A percentile compares a stretch with the other conserved stretches of the same genome.
These are phyloP conservation scores for Cylindricascospora bacillispora DNA, from an alignment of 1,139 yeast genomes.

Conservation along the genomic window DNA sequence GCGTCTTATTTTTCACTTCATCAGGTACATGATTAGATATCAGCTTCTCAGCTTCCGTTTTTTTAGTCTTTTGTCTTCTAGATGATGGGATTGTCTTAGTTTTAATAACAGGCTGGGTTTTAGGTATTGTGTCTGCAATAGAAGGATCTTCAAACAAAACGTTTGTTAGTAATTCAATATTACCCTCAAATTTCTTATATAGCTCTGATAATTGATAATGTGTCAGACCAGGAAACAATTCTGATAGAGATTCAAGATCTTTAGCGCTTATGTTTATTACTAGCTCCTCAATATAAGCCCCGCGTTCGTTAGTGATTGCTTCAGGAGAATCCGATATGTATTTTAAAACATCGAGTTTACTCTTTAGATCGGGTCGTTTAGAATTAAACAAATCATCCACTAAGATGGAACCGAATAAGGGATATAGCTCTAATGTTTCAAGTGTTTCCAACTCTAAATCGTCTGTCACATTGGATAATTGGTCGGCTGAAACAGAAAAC, in stretches of 20 bases:
- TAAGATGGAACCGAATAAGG: conserved; percentile 42
- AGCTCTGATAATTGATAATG: conserved; percentile 34
- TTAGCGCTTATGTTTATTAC: conserved; percentile 20
- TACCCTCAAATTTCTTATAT: conserved; percentile 35
- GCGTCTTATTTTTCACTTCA: conserved; percentile 40
- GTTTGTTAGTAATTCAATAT: conserved; percentile 49
- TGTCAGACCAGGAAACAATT: conserved; percentile 47
- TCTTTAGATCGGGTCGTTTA: conserved; percentile 28
- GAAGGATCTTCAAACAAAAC: conserved; percentile 42
- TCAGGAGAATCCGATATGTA: conserved; percentile 3
- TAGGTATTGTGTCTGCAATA: conserved; percentile 10
- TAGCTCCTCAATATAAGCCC: not conserved
- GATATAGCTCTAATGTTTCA: conserved; percentile 33
- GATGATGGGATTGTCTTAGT: conserved; percentile 1
- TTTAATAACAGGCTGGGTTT: conserved; percentile 5
- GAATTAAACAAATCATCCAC: conserved; percentile 39
- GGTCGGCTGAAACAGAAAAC: conserved; percentile 36
- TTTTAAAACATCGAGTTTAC: conserved; percentile 20
- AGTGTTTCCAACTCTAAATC: conserved; percentile 35
- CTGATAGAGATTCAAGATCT: conserved; percentile 35
- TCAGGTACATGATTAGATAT: conserved; percentile 29
- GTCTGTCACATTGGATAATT: conserved; percentile 32
- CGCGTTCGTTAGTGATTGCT: not conserved
- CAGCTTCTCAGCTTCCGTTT: conserved; percentile 9
- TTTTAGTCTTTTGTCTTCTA: conserved; percentile 2